Percentiles rank a stretch among this genome's conserved stretches.
phyloP scores from a whole-genome alignment of 805 yeast genomes.

The Pichia insulana region DNA sequence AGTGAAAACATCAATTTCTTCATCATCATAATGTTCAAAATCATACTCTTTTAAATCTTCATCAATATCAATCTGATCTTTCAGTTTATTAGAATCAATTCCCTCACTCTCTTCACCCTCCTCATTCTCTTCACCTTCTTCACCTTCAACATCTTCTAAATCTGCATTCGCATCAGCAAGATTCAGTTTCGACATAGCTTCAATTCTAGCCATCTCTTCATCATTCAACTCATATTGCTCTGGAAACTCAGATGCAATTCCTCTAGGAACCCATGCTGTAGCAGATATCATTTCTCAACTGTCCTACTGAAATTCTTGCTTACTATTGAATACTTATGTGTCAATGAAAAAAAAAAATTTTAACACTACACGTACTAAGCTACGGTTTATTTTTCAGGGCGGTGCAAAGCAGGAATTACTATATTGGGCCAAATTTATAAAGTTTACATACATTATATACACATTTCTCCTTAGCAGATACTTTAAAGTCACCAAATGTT shows the following conservation, averaged over 20 bases:
- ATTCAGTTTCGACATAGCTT: constrained; percentile 75
- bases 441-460: no score
- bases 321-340: not conserved
- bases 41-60: constrained; percentile 86
- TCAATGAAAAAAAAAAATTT: no score
- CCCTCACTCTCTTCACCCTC: constrained; percentile 17
- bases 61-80: constrained; percentile 54
- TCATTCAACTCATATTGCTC: constrained; percentile 82
- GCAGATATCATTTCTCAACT: constrained; percentile 67
- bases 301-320: not conserved
- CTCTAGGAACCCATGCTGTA: constrained; percentile 93
- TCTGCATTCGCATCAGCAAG: constrained; percentile 57
- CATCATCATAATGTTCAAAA: constrained; percentile 75
- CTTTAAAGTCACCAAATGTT: no score
- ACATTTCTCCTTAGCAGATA: no score
- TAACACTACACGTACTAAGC: no score
- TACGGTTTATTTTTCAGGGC: no score
- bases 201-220: constrained; percentile 85
- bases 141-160: constrained; percentile 20
- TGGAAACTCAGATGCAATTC: constrained; percentile 89
- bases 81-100: constrained; percentile 22
- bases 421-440: no score
- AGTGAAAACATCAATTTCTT: constrained; percentile 35
- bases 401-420: no score
- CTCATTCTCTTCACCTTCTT: constrained; percentile 14